phyloP scores from a whole-genome alignment of 768 basidiomycete species.

The Boletales sp. region DNA sequence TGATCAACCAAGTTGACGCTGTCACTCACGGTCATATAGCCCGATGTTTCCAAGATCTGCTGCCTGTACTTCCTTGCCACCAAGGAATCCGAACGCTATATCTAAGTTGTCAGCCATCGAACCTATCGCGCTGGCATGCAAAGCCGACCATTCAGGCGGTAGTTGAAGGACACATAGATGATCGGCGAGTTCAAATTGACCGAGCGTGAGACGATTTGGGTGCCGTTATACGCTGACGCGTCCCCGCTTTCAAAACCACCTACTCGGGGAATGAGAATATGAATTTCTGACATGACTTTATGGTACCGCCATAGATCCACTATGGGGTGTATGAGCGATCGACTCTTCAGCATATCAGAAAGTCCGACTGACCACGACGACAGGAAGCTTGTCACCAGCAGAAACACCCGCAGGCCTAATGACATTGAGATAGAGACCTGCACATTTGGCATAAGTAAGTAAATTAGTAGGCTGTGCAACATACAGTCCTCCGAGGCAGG shows the following conservation, averaged over 20 bases:
- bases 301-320: conserved; percentile 12
- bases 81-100: conserved; percentile 29
- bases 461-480: background rate
- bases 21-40: conserved; percentile 32
- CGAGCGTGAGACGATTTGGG: conserved; percentile 18
- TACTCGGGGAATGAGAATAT: background rate
- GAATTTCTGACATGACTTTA: background rate
- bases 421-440: conserved; percentile 27
- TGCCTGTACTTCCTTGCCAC: conserved; percentile 23
- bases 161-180: conserved; percentile 20
- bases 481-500: conserved; percentile 16
- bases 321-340: background rate
- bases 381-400: conserved; percentile 13
- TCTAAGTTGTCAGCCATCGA: background rate
- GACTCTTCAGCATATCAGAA: background rate
- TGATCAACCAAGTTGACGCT: background rate
- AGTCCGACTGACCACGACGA: conserved; percentile 16
- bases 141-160: conserved; percentile 20
- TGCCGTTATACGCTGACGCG: conserved; percentile 15
- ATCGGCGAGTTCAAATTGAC: conserved; percentile 13
- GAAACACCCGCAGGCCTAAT: conserved; percentile 15
- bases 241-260: conserved; percentile 15
- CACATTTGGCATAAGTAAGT: background rate
- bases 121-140: background rate
- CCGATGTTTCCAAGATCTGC: conserved; percentile 36